A percentile compares a stretch with the other conserved stretches of the same genome.
Conservation (phyloP, 2,329 filamentous ascomycete species). For the Neofusicoccum laricinum region DNA sequence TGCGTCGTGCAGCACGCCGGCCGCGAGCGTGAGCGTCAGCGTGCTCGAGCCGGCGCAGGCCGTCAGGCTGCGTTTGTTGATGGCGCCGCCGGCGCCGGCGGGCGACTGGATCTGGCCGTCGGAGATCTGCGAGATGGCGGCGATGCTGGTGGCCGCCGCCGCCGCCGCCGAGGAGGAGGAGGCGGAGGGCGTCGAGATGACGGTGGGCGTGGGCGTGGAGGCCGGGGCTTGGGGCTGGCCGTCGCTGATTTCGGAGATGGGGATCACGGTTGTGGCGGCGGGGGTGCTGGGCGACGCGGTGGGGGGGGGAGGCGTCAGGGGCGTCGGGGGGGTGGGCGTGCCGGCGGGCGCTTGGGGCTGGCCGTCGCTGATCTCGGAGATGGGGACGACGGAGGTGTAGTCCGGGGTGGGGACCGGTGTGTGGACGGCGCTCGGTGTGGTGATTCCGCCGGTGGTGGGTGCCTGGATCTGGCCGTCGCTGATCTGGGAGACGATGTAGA, state of each 20-base stretch:
- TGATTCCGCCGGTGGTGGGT: background rate
- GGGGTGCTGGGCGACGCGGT: background rate
- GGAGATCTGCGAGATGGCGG: constrained; percentile 15
- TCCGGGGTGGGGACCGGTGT: background rate
- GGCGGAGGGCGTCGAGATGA: background rate
- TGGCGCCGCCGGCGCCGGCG: background rate
- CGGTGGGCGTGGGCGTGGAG: background rate
- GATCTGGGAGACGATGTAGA: constrained; percentile 15
- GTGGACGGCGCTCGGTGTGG: background rate
- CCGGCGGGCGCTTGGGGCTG: constrained; percentile 17
- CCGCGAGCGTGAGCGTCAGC: constrained; percentile 61
- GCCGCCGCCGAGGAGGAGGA: too few species aligned
- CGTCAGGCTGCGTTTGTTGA: background rate
- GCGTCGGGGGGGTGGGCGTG: constrained; percentile 9
- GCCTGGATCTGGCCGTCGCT: constrained; percentile 19
- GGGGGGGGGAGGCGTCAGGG: background rate
- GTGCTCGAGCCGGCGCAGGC: constrained; percentile 25
- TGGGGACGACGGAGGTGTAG: background rate
- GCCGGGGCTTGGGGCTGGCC: constrained; percentile 25
- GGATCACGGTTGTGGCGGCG: background rate
- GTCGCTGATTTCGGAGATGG: constrained; percentile 29
- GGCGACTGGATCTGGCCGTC: constrained; percentile 19
- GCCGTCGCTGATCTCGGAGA: constrained; percentile 18
- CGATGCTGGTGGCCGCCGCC: background rate
- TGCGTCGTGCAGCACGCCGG: constrained; percentile 64